Percentiles rank a stretch among this genome's conserved stretches.
Conservation (phyloP, 345 rosid genomes). For the Barbarea vulgaris region DNA sequence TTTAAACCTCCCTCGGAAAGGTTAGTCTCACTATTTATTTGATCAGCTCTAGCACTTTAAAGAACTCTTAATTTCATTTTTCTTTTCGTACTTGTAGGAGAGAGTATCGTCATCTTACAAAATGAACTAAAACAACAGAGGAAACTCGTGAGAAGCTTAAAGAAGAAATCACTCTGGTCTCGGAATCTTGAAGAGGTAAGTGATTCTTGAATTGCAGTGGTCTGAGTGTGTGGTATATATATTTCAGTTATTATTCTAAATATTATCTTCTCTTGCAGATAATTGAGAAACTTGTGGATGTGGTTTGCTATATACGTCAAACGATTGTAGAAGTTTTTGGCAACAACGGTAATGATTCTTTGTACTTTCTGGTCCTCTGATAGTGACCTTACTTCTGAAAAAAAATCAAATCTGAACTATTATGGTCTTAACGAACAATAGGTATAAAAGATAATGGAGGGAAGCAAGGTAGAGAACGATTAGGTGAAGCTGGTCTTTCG, state of each 20-base stretch:
- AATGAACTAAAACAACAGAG: constrained; percentile 72
- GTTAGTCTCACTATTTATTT: constrained; percentile 40
- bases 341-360: constrained; percentile 48
- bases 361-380: neutral
- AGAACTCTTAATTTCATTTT: neutral
- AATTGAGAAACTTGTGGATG: constrained; percentile 70
- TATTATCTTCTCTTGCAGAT: constrained; percentile 51
- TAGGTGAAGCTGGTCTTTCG: constrained; percentile 87
- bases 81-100: constrained; percentile 53
- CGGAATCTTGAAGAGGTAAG: constrained; percentile 77
- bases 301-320: constrained; percentile 63
- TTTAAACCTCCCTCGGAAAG: constrained; percentile 55
- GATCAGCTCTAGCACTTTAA: constrained; percentile 1
- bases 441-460: constrained; percentile 25
- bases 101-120: constrained; percentile 57
- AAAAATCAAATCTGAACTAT: neutral
- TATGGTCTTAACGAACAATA: constrained; percentile 37
- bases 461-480: constrained; percentile 47
- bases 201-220: constrained; percentile 4
- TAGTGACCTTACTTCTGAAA: neutral
- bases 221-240: neutral
- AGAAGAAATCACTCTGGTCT: constrained; percentile 93
- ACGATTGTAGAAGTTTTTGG: constrained; percentile 74
- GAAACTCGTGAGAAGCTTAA: constrained; percentile 70
- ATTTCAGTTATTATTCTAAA: neutral